phyloP scores from a whole-genome alignment of 106 monocot species.

The Cymbidium sinense region DNA sequence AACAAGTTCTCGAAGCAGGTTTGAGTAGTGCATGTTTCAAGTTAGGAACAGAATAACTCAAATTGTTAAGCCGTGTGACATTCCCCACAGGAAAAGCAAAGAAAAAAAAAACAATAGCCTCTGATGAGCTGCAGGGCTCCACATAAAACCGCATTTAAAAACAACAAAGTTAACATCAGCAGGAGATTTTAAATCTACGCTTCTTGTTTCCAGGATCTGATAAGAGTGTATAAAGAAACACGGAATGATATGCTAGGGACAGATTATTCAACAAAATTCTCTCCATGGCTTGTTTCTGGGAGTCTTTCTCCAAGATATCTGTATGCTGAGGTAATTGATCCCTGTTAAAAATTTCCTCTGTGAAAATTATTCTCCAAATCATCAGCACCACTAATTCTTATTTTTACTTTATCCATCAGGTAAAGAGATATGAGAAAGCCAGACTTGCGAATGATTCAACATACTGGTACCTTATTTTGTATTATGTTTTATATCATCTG shows the following conservation, averaged over 20 bases:
- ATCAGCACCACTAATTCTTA: not conserved
- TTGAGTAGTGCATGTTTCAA: too few species aligned
- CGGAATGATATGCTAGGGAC: constrained; percentile 95
- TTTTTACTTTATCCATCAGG: constrained; percentile 27
- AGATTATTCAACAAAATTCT: constrained; percentile 97
- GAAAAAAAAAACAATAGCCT: too few species aligned
- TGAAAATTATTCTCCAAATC: not conserved
- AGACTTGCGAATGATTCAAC: constrained; percentile 88
- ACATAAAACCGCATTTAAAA: too few species aligned
- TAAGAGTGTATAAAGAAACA: constrained; percentile 83
- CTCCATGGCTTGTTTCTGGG: constrained; percentile 94
- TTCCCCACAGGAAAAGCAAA: too few species aligned
- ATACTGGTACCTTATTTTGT: constrained; percentile 60
- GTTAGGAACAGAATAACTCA: too few species aligned
- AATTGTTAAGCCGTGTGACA: too few species aligned
- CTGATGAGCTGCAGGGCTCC: too few species aligned
- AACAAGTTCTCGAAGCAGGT: too few species aligned
- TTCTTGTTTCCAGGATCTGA: constrained; percentile 45
- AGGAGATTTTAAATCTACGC: not conserved
- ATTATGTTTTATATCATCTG: not conserved
- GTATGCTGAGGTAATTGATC: constrained; percentile 65
- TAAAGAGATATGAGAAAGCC: constrained; percentile 84
- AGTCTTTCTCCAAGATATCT: constrained; percentile 85
- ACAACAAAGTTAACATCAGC: too few species aligned
- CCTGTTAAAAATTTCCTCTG: not conserved